Evolutionary conservation across 2,329 filamentous ascomycete genomes (phyloP).

Genomic region (Fusarium sacchari): DNA sequence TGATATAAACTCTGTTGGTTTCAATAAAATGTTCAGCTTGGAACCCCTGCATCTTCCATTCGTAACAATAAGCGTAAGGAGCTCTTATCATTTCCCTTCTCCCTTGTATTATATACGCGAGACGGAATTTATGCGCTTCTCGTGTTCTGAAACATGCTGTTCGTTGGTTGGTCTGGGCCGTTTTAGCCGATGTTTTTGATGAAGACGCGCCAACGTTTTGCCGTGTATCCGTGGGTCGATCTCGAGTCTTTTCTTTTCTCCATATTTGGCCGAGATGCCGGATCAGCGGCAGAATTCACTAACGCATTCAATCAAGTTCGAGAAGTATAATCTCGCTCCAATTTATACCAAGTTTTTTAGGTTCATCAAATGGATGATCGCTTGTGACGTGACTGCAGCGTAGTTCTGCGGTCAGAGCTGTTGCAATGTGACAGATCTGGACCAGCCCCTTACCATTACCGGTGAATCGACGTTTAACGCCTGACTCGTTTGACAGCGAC

Average conservation of each 20-base stretch:
- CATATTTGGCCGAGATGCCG: conserved; percentile 10
- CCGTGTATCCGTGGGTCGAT: conserved; percentile 14
- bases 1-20: neutral
- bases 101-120: neutral
- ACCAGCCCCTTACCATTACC: too few species aligned
- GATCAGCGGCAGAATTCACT: neutral
- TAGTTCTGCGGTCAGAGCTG: neutral
- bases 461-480: neutral
- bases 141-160: neutral
- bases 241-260: neutral
- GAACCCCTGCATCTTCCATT: neutral
- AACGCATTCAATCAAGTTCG: neutral
- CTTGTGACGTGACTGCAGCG: neutral
- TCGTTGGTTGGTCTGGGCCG: neutral
- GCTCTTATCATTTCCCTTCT: neutral
- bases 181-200: neutral
- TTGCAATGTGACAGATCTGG: neutral
- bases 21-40: neutral
- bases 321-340: neutral
- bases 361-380: neutral
- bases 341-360: neutral
- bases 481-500: neutral
- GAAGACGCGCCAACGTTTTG: neutral
- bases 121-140: neutral
- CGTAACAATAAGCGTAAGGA: neutral